Evolutionary conservation across 2,329 filamentous ascomycete genomes (phyloP), one percentile per base, ranked within the genome.

Genomic region (Apiospora phragmitis): DNA sequence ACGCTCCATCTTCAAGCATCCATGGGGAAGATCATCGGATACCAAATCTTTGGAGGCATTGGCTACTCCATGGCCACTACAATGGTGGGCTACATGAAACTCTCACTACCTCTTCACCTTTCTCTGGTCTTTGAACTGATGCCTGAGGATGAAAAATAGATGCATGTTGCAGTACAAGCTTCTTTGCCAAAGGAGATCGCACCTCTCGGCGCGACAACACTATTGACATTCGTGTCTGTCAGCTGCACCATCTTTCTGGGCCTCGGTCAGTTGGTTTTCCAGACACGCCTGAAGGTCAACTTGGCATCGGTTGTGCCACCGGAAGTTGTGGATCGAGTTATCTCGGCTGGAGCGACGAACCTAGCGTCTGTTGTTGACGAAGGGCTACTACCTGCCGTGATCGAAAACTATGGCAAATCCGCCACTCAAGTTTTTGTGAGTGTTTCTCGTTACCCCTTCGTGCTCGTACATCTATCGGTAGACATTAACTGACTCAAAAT

Each of bases 181-280:
- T 55, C 49, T 4, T 26, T 55, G 4, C 49, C 49, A 3, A 29
- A 55, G 4, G 49, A 55, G 0, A 24, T 55, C 24, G 49, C 32
- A 5, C 49, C 49, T 1, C 12, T 55, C 14, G 26, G 49, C 11
- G 49, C 49, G 4, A 29, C 49, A 2, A 55, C 16, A 4, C 49
- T 55, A 3, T 14, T 55, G 24, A 55, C 11, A 4, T 1, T 55
- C 12, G 32, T 55, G 0, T 55, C 49, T 1, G 74, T 70, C 4
- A 76, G 75, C 65, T 85, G 85, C 4, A 83, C 87, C 2, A 77
- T 89, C 66, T 82, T 84, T 49, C 81, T 88, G 38, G 81, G 81
- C 0, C 80, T 88, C 29, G 85, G 84, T 1, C 84, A 89, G 74
- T 85, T 85, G 68, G 82, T 88, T 49, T 88, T 90, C 74, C 81